A percentile compares a stretch with the other conserved stretches of the same genome.
Evolutionary conservation across 176 grass and related monocot genomes (phyloP).

Genomic region (Avena eriantha): DNA sequence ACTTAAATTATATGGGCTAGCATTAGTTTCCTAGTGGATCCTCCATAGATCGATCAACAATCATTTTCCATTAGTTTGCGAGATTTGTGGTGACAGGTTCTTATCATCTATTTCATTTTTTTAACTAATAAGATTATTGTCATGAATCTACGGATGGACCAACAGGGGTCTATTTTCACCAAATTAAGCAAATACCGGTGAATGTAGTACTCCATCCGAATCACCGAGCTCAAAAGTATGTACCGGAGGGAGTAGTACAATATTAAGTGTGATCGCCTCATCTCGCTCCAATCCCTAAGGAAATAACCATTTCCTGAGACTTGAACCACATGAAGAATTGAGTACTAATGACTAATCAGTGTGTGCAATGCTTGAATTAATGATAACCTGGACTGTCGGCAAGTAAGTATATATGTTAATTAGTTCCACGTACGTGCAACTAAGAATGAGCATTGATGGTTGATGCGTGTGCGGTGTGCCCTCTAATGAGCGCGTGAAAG

Average conservation of each 20-base stretch:
- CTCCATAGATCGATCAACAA: not conserved
- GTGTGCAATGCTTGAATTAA: not conserved
- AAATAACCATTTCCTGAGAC: slow-evolving; percentile 17
- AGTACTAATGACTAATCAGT: not conserved
- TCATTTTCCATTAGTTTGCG: not conserved
- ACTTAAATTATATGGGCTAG: not conserved
- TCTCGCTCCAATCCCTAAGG: not conserved
- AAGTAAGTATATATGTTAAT: not conserved
- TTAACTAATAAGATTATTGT: not conserved
- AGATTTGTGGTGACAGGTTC: not conserved
- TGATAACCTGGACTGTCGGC: slow-evolving; percentile 20
- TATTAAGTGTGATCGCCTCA: too few relatives aligned
- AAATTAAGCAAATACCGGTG: not conserved
- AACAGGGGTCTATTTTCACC: not conserved
- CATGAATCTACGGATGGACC: not conserved
- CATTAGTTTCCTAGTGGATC: too few relatives aligned
- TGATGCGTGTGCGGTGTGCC: not conserved
- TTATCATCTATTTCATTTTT: not conserved
- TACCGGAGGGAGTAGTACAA: too few relatives aligned
- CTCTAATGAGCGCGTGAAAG: too few relatives aligned
- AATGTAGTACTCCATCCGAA: too few relatives aligned
- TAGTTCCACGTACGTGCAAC: slow-evolving; percentile 40
- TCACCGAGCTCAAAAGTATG: too few relatives aligned
- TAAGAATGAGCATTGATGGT: slow-evolving; percentile 21
- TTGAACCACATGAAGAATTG: slow-evolving; percentile 8